Conservation (phyloP, 345 rosid genomes). For the Lepidium africanum region DNA sequence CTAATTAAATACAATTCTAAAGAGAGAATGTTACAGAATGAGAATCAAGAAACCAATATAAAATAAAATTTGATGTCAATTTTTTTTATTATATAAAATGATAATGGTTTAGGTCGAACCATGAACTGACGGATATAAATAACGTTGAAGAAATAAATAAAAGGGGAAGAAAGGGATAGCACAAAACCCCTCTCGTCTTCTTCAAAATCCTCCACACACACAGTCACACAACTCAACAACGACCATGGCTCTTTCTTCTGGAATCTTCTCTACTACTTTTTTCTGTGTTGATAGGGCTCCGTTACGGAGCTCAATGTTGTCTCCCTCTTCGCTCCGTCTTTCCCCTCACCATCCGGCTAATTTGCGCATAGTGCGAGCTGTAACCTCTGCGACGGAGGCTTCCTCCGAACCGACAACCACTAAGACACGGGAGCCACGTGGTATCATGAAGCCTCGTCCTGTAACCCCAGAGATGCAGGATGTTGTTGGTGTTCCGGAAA, state of each 20-base stretch:
- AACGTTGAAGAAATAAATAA: background rate
- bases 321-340: slow-evolving; percentile 5
- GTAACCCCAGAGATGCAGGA: slow-evolving; percentile 89
- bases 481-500: slow-evolving; percentile 68
- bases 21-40: background rate
- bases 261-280: slow-evolving; percentile 36
- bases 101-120: background rate
- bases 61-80: background rate
- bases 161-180: slow-evolving; percentile 31
- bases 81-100: too few relatives aligned
- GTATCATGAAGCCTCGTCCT: slow-evolving; percentile 77
- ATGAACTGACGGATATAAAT: background rate
- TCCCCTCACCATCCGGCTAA: slow-evolving; percentile 10
- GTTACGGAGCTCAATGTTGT: slow-evolving; percentile 6
- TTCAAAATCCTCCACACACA: slow-evolving; percentile 1
- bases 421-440: slow-evolving; percentile 51
- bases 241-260: slow-evolving; percentile 46
- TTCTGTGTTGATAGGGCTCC: slow-evolving; percentile 37
- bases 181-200: slow-evolving; percentile 28
- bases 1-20: background rate
- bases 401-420: slow-evolving; percentile 45
- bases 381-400: slow-evolving; percentile 45
- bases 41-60: background rate
- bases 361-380: slow-evolving; percentile 32
- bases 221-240: background rate